Evolutionary conservation across 176 grass and related monocot genomes (phyloP), one percentile per base, ranked within the genome.

Genomic region (Juncus inflexus): DNA sequence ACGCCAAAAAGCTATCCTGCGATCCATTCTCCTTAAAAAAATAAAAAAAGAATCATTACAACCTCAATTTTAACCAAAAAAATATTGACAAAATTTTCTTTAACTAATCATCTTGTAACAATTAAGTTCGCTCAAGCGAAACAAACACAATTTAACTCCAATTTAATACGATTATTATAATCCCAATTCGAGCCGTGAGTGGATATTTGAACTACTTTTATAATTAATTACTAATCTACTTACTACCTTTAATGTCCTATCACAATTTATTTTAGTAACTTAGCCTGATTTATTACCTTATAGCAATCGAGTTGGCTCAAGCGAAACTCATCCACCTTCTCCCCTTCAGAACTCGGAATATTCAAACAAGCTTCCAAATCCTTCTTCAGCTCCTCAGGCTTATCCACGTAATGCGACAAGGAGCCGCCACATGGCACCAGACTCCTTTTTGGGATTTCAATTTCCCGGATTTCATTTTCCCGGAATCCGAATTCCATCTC

Each of bases 91-190:
- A 28, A 28, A 28, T 37, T 68, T 68, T 49, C 12, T 37, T 6
- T 37, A 68, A 39, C 37, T 40, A 38, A 71, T 71, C 19, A 71
- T 52, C 67, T 71, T 71, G 45, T 63, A 83, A 6, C 83, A 9
- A 79, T 92, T 85, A 38, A 99, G 77, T 79, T 99, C 88, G 65
- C 94, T 99, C 59, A 99, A 65, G 7, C 89, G 76, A 70, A 90
- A 69, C 19, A 92, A 82, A 65, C 52, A 16, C 13, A 58, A 6
- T 1, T 59, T 77, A 28, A 28, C 12, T 92, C 82, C 15, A 73
- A 76, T 5, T 99, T 83, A 62, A 65, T 52, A 75, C 61, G 19
- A 1, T 28, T 28, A 28, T 28, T 28, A 77, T 68, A 82, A 28
- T 28, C 62, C 28, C 61, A 73, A 55, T 49, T 13, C 0, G 3